Conservation (phyloP, 1,284 basidiomycete species). For the Golubevia sp. region DNA sequence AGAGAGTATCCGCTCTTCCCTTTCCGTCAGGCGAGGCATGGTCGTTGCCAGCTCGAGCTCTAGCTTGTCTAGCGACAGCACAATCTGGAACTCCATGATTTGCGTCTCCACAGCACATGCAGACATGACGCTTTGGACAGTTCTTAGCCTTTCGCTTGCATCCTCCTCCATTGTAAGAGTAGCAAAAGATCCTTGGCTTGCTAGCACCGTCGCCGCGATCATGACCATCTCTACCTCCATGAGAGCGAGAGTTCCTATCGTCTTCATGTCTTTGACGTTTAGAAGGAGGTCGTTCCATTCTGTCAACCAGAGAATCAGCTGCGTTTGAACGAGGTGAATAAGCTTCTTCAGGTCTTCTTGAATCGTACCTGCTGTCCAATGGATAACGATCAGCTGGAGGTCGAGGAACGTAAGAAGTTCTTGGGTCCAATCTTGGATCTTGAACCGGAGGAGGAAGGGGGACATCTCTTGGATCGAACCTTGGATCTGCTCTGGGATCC, state of each 20-base stretch:
- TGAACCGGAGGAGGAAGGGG: too few species aligned
- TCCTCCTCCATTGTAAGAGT: not conserved
- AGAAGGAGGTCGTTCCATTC: not conserved
- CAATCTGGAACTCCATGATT: too few species aligned
- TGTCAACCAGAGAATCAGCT: not conserved
- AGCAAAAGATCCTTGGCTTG: too few species aligned
- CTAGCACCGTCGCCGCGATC: not conserved
- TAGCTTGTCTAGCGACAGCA: too few species aligned
- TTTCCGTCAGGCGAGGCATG: too few species aligned
- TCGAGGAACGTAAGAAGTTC: too few species aligned
- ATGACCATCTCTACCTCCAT: not conserved
- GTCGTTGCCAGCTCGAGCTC: too few species aligned
- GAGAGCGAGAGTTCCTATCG: not conserved
- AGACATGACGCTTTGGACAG: not conserved
- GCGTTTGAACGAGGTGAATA: not conserved
- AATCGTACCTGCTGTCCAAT: too few species aligned
- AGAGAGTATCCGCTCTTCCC: too few species aligned
- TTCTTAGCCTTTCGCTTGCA: not conserved
- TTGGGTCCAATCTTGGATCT: too few species aligned
- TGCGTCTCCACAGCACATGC: not conserved
- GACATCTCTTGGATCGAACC: not conserved
- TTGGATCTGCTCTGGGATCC: not conserved
- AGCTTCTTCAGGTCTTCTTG: too few species aligned
- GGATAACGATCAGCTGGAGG: too few species aligned
- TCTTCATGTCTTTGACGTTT: not conserved